Base-by-base conservation (phyloP, 805 yeast species). In the Pichia scutulata region DNA sequence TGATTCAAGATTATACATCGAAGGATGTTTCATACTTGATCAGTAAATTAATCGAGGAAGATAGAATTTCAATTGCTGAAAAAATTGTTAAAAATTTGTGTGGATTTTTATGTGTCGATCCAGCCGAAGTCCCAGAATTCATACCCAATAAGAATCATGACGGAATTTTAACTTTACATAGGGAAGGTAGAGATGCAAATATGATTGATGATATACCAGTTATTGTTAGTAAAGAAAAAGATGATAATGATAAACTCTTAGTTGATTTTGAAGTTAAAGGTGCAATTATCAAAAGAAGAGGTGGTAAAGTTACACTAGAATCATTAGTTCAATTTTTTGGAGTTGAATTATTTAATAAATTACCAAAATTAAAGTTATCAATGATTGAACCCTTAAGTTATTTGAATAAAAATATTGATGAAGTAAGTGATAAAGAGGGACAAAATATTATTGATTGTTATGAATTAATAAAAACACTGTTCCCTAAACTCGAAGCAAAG, bases 91-190 rank as follows among this genome's bases (percentile, higher is more conserved):
- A 88, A 64, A 93, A 93, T 61, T 70, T 95, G 50, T 87, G 96
- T 69, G 96, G 92, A 0, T 92, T 92, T 63, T 63, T 93, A 47
- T 93, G 99, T 69, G 97, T 90, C 30, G 99, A 92, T 63, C 89
- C 97, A 0, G 80, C 93, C 3, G 97, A 90, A 62, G 97, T 92
- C 30, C 99, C 99, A 2, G 97, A 89, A 60, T 93, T 88, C 61
- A 72, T 74, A 16, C 82, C 85, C 43, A 86, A 86, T 57, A 76
- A 77, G 39, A 66, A 68, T 14, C 70, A 74, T 50, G 80, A 77
- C 43, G 70, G 70, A 14, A 84, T 92, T 13, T 68, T 90, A 48
- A 88, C 97, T 1, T 72, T 89, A 57, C 73, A 80, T 49, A 88
- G 87, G 58, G 97, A 89, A 57, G 95, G 87, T 55, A 79, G 83